Conservation (phyloP, 495 filamentous ascomycete species). For the Clavariopsis aquatica region DNA sequence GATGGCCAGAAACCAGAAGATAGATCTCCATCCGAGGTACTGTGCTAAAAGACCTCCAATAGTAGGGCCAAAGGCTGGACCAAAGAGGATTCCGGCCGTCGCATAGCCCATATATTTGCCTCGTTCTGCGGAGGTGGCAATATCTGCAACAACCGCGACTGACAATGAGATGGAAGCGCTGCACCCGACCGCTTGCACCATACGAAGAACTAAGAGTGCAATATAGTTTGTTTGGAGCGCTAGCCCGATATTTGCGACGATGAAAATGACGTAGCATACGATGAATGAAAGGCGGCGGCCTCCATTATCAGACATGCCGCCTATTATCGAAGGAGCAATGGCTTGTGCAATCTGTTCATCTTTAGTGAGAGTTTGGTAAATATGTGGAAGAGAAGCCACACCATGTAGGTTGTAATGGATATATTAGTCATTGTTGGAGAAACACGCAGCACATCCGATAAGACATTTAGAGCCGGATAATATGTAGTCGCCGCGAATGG, state of each 20-base stretch:
- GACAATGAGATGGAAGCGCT: slow-evolving; percentile 41
- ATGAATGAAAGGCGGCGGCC: slow-evolving; percentile 41
- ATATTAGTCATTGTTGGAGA: slow-evolving; percentile 41
- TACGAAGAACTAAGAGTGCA: slow-evolving; percentile 42
- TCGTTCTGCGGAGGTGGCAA: slow-evolving; percentile 40
- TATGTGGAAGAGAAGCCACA: slow-evolving; percentile 25
- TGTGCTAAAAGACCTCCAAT: slow-evolving; percentile 66
- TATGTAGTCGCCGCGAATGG: slow-evolving; percentile 41
- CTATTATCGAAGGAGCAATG: slow-evolving; percentile 42
- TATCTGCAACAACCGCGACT: slow-evolving; percentile 42
- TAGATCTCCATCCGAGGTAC: slow-evolving; percentile 67
- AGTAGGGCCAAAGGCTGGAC: slow-evolving; percentile 36
- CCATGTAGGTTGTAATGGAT: slow-evolving; percentile 45
- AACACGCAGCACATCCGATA: slow-evolving; percentile 36
- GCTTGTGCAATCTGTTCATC: slow-evolving; percentile 42
- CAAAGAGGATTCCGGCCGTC: slow-evolving; percentile 28
- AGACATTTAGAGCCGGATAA: slow-evolving; percentile 41
- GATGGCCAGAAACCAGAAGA: slow-evolving; percentile 76
- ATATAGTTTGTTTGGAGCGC: slow-evolving; percentile 43
- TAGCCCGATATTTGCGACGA: slow-evolving; percentile 41
- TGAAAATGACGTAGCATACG: slow-evolving; percentile 42
- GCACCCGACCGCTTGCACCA: slow-evolving; percentile 41
- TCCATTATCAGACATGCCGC: slow-evolving; percentile 41
- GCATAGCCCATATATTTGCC: slow-evolving; percentile 43
- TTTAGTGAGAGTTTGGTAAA: slow-evolving; percentile 8